Conservation (phyloP, 352 stramenopile genomes). For the Globisporangium camurandrum region DNA sequence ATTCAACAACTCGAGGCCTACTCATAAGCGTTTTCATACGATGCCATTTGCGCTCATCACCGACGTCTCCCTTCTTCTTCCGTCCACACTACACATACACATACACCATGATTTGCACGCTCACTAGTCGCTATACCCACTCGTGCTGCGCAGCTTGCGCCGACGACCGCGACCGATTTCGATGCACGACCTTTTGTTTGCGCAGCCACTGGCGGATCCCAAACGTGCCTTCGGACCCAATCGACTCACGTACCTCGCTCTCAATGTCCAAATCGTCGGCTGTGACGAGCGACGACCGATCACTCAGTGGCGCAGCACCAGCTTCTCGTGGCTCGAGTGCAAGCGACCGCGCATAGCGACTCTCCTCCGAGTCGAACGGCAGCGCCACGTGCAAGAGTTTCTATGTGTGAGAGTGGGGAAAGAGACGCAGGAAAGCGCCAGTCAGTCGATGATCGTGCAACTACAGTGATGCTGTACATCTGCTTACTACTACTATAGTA, state of each 20-base stretch:
- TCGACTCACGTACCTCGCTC: constrained; percentile 70
- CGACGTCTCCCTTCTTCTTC: too few species aligned
- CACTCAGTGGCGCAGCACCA: constrained; percentile 49
- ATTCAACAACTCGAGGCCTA: too few species aligned
- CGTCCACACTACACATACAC: too few species aligned
- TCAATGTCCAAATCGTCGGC: constrained; percentile 65
- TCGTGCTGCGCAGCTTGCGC: constrained; percentile 43
- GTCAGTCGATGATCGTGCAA: neutral
- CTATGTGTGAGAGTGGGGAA: constrained; percentile 15
- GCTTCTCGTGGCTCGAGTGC: constrained; percentile 67
- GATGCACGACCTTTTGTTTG: constrained; percentile 78
- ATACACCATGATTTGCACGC: too few species aligned
- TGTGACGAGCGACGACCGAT: constrained; percentile 38
- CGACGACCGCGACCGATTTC: constrained; percentile 60
- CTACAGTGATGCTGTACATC: too few species aligned
- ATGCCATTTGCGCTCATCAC: too few species aligned
- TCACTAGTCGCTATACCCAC: constrained; percentile 59
- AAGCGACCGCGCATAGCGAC: constrained; percentile 64
- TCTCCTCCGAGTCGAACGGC: constrained; percentile 67
- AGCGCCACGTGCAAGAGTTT: constrained; percentile 64
- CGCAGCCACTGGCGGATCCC: constrained; percentile 77
- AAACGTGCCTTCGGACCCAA: constrained; percentile 66
- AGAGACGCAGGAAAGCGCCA: neutral
- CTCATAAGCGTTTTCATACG: too few species aligned
- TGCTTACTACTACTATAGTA: too few species aligned